A percentile compares a stretch with the other conserved stretches of the same genome.
These are phyloP conservation scores for Eleusine coracana DNA, from an alignment of 176 grass and related monocot genomes.

Conservation along the genomic window DNA sequence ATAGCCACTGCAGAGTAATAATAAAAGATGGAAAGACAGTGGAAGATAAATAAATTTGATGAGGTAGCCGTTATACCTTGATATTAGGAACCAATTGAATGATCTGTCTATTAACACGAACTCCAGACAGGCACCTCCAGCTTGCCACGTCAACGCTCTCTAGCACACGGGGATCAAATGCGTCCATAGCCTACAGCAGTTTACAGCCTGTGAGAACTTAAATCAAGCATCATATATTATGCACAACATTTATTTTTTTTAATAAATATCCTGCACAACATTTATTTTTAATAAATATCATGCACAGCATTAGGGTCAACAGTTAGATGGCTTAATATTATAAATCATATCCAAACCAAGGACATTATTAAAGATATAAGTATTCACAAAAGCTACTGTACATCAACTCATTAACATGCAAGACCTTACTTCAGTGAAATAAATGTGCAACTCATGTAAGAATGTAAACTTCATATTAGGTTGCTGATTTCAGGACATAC, in stretches of 20 bases:
- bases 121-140: slow-evolving; percentile 79
- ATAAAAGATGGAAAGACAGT: slow-evolving; percentile 26
- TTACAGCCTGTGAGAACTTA: slow-evolving; percentile 33
- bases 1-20: neutral
- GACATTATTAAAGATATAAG: slow-evolving; percentile 10
- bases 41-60: slow-evolving; percentile 17
- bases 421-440: slow-evolving; percentile 21
- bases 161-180: slow-evolving; percentile 57
- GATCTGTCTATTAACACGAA: slow-evolving; percentile 70
- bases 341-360: neutral
- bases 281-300: neutral
- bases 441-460: slow-evolving; percentile 3
- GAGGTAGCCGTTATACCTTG: slow-evolving; percentile 49
- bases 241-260: neutral
- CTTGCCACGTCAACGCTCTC: slow-evolving; percentile 55
- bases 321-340: slow-evolving; percentile 20
- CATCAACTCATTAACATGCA: slow-evolving; percentile 18
- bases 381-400: slow-evolving; percentile 1
- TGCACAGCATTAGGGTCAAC: neutral
- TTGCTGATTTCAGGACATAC: slow-evolving; percentile 1
- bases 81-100: slow-evolving; percentile 71
- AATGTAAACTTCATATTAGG: neutral
- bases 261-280: slow-evolving; percentile 11
- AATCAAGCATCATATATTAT: slow-evolving; percentile 32
- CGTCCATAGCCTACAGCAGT: slow-evolving; percentile 50